These are phyloP conservation scores for Neoboletus magnificus DNA, from an alignment of 768 basidiomycete species.

Conservation along the genomic window DNA sequence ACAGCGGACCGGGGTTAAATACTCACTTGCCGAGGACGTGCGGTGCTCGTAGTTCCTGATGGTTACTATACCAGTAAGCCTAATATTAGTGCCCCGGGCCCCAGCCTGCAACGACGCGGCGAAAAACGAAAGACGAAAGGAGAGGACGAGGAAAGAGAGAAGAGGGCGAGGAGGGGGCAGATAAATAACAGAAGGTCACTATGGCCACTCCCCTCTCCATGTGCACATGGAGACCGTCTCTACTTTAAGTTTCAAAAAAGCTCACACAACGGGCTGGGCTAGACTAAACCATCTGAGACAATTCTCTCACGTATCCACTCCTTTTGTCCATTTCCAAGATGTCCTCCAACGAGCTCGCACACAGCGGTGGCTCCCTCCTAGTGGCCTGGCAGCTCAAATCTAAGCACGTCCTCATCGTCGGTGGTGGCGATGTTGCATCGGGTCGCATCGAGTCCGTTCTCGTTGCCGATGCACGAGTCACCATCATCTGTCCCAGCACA, in stretches of 20 bases:
- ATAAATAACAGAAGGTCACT: constrained; percentile 12
- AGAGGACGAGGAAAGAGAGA: not conserved
- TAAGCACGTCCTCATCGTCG: constrained; percentile 85
- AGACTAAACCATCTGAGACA: not conserved
- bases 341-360: constrained; percentile 7
- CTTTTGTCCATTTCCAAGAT: constrained; percentile 1
- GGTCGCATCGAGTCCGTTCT: constrained; percentile 86
- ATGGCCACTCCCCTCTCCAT: constrained; percentile 18
- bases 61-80: not conserved
- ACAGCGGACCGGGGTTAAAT: constrained; percentile 7
- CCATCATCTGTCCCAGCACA: constrained; percentile 66
- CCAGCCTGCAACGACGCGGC: not conserved
- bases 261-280: not conserved
- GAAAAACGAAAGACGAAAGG: not conserved
- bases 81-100: not conserved
- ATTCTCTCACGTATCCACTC: not conserved
- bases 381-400: constrained; percentile 90
- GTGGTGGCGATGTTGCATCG: constrained; percentile 90
- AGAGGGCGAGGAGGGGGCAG: not conserved
- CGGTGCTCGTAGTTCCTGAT: not conserved
- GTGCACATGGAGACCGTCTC: not conserved
- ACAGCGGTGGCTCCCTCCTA: constrained; percentile 71
- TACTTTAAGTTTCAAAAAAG: not conserved
- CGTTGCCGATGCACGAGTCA: constrained; percentile 71
- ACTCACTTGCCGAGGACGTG: constrained; percentile 2